phyloP scores from a whole-genome alignment of 2,329 filamentous ascomycete species.

The Colletotrichum echinochloae region DNA sequence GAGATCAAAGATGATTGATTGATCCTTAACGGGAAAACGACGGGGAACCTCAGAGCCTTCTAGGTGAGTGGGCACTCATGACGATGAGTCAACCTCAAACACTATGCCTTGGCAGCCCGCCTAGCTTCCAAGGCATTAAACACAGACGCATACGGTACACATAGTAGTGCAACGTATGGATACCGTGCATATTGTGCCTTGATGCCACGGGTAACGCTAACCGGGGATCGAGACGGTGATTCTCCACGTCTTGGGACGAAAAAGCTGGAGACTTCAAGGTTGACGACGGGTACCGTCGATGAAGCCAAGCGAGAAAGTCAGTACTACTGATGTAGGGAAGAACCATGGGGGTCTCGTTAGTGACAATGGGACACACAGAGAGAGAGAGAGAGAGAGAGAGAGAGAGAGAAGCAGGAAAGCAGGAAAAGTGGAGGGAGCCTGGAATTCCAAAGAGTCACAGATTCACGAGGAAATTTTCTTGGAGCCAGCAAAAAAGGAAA shows the following conservation, averaged over 20 bases:
- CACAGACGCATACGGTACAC: background rate
- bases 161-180: background rate
- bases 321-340: too few relatives aligned
- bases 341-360: background rate
- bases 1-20: constrained; percentile 18
- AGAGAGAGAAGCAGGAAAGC: background rate
- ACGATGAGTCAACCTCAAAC: constrained; percentile 38
- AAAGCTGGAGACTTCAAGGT: constrained; percentile 13
- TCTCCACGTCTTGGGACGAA: background rate
- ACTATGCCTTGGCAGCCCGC: background rate
- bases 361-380: background rate
- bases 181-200: background rate
- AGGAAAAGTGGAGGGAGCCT: constrained; percentile 17
- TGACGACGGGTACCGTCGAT: background rate
- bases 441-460: constrained; percentile 8
- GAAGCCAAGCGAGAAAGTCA: constrained; percentile 13
- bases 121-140: constrained; percentile 2
- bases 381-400: constrained; percentile 3
- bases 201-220: constrained; percentile 23
- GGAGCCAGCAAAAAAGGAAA: background rate
- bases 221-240: constrained; percentile 18
- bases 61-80: background rate
- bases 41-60: background rate
- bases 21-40: constrained; percentile 17
- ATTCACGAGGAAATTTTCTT: constrained; percentile 5